Evolutionary conservation across 441 rosid species (phyloP).

Genomic region (Manihot esculenta): DNA sequence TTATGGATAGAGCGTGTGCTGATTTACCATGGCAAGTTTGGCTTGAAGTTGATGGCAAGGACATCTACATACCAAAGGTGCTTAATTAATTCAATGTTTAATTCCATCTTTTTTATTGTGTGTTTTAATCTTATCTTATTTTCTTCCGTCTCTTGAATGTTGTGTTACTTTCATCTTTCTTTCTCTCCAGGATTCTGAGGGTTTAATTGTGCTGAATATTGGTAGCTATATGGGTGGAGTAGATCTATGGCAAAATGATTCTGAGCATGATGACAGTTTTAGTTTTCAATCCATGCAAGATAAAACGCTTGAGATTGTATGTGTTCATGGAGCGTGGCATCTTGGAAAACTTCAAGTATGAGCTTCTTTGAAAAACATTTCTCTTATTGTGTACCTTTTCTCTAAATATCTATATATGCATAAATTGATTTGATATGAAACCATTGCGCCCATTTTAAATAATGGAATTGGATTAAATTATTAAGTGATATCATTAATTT

Average conservation of each 20-base stretch:
- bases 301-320: slow-evolving; percentile 62
- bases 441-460: too few relatives aligned
- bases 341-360: slow-evolving; percentile 73
- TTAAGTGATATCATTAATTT: too few relatives aligned
- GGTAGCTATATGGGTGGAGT: slow-evolving; percentile 84
- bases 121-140: neutral
- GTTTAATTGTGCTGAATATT: slow-evolving; percentile 65
- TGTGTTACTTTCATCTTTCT: slow-evolving; percentile 12
- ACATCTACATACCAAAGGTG: slow-evolving; percentile 66
- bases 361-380: slow-evolving; percentile 11
- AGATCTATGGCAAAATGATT: slow-evolving; percentile 75
- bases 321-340: slow-evolving; percentile 73
- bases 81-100: neutral
- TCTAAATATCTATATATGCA: too few relatives aligned
- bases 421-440: too few relatives aligned
- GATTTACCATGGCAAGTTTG: slow-evolving; percentile 75
- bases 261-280: slow-evolving; percentile 62
- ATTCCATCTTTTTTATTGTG: slow-evolving; percentile 5
- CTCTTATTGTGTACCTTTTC: neutral
- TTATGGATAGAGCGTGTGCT: slow-evolving; percentile 76
- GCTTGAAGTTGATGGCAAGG: slow-evolving; percentile 77
- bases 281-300: slow-evolving; percentile 59
- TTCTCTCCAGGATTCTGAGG: slow-evolving; percentile 56
- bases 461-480: too few relatives aligned
- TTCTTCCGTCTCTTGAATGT: slow-evolving; percentile 11